A percentile compares a stretch with the other conserved stretches of the same genome.
These are phyloP conservation scores for Orbilia ellipsospora DNA, from an alignment of 2,329 filamentous ascomycete species.

Conservation along the genomic window DNA sequence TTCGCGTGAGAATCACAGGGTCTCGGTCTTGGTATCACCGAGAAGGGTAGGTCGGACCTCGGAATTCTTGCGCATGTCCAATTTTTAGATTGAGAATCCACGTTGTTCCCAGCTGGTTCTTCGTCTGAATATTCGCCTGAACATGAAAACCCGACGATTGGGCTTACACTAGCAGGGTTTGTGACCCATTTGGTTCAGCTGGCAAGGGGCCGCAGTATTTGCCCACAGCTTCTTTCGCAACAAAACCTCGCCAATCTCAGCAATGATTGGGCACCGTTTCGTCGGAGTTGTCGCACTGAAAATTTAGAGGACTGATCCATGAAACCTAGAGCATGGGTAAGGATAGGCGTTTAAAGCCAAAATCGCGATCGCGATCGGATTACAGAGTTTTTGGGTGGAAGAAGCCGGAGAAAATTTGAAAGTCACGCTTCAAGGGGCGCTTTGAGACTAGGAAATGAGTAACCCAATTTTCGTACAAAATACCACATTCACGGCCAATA, in stretches of 20 bases:
- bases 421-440: too few relatives aligned
- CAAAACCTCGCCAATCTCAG: background rate
- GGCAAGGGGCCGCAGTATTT: background rate
- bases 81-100: background rate
- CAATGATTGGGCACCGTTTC: background rate
- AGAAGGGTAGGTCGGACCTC: background rate
- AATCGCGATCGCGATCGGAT: too few relatives aligned
- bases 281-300: background rate
- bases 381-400: too few relatives aligned
- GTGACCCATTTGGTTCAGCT: background rate
- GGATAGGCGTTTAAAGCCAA: too few relatives aligned
- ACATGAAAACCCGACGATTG: background rate
- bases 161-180: slow-evolving; percentile 4
- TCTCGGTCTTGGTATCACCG: too few relatives aligned
- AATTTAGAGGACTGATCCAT: too few relatives aligned
- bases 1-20: too few relatives aligned
- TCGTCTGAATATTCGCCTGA: slow-evolving; percentile 3
- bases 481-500: too few relatives aligned
- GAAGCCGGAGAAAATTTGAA: too few relatives aligned
- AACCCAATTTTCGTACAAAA: too few relatives aligned
- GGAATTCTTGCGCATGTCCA: background rate
- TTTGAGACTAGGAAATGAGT: too few relatives aligned
- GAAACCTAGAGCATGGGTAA: too few relatives aligned
- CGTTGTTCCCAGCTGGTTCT: background rate
- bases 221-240: slow-evolving; percentile 1